Conservation (phyloP, 208 protist genomes). For the Trypanosoma melophagium region DNA sequence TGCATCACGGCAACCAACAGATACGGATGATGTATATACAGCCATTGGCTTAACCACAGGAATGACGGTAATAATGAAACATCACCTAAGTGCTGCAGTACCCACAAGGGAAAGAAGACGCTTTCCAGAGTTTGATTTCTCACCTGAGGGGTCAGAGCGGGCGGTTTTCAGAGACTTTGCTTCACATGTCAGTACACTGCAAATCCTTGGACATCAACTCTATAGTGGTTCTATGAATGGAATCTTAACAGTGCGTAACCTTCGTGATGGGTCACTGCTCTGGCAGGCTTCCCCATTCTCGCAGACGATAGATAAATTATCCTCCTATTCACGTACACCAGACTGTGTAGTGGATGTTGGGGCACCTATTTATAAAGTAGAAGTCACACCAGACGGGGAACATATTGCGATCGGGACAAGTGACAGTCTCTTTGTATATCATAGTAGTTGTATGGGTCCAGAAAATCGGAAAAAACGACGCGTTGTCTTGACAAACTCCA, state of each 20-base stretch:
- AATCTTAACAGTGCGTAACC: constrained; percentile 26
- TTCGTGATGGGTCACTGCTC: constrained; percentile 19
- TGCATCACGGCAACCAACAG: constrained; percentile 12
- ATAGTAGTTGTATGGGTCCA: constrained; percentile 23
- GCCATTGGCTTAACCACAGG: constrained; percentile 29
- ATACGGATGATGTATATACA: constrained; percentile 19
- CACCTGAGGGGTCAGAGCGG: neutral
- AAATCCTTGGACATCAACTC: constrained; percentile 30
- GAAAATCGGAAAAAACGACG: constrained; percentile 13
- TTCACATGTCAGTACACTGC: constrained; percentile 29
- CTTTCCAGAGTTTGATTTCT: neutral
- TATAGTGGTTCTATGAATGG: constrained; percentile 36
- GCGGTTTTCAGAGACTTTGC: constrained; percentile 9
- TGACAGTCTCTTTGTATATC: constrained; percentile 35
- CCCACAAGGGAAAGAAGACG: neutral
- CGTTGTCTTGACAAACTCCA: constrained; percentile 23
- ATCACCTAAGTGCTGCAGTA: constrained; percentile 7
- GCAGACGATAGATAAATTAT: neutral
- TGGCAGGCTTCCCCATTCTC: neutral
- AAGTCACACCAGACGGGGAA: constrained; percentile 32
- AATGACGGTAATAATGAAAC: constrained; percentile 24
- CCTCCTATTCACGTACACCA: neutral
- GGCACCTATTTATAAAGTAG: constrained; percentile 35
- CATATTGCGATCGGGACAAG: constrained; percentile 40
- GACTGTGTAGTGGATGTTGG: constrained; percentile 26